phyloP scores from a whole-genome alignment of 805 yeast species.

The Schwanniomyces vanrijiae region DNA sequence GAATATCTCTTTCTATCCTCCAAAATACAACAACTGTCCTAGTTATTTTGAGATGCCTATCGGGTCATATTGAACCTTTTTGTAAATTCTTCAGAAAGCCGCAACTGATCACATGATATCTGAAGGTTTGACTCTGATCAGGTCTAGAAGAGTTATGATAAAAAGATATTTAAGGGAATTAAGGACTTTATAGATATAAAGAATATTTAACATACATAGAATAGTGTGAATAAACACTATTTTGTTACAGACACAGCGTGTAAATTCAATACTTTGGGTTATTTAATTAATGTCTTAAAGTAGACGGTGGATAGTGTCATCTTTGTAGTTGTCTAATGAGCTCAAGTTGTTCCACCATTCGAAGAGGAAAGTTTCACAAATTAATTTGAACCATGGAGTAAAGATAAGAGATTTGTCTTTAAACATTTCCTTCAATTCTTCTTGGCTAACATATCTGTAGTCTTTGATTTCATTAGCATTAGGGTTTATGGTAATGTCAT shows the following conservation, averaged over 20 bases:
- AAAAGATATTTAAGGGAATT: neutral
- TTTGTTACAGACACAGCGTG: too few relatives aligned
- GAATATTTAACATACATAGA: neutral
- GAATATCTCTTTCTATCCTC: neutral
- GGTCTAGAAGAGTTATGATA: neutral
- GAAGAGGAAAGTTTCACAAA: conserved; percentile 87
- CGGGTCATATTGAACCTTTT: neutral
- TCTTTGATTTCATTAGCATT: conserved; percentile 81
- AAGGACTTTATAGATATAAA: neutral
- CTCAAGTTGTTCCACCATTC: conserved; percentile 89
- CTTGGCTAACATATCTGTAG: conserved; percentile 66
- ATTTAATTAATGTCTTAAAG: conserved; percentile 21
- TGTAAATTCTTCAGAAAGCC: neutral
- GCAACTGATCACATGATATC: neutral
- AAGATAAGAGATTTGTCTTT: conserved; percentile 62
- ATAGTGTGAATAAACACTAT: too few relatives aligned
- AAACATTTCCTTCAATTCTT: conserved; percentile 75
- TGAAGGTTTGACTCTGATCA: neutral
- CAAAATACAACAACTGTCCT: neutral
- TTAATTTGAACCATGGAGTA: conserved; percentile 98
- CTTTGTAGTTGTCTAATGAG: conserved; percentile 50
- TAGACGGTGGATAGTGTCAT: conserved; percentile 50
- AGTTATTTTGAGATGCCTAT: neutral
- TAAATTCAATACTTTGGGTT: too few relatives aligned
- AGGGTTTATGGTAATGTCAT: conserved; percentile 55